phyloP scores from a whole-genome alignment of 139 green algal genomes.

The Ettlia oleoabundans region DNA sequence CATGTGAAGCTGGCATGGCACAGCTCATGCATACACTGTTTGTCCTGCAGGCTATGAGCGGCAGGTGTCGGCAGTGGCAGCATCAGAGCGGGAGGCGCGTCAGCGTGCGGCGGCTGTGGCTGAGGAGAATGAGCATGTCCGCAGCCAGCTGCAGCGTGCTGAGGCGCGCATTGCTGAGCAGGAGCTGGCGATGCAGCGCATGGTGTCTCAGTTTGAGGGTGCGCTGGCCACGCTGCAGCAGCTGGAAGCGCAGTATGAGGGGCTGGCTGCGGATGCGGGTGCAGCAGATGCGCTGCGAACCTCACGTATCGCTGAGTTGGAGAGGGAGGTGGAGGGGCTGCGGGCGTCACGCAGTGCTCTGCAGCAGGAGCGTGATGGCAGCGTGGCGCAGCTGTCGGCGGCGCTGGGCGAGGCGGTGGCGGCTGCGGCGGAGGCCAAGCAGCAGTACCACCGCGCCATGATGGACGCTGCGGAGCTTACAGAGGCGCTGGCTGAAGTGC shows the following conservation, averaged over 20 bases:
- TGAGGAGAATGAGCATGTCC: conserved; percentile 43
- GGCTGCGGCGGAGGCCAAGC: conserved; percentile 24
- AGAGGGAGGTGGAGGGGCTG: conserved; percentile 34
- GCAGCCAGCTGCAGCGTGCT: conserved; percentile 36
- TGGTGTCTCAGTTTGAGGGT: conserved; percentile 52
- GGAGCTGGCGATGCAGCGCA: conserved; percentile 41
- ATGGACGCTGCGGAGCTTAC: conserved; percentile 31
- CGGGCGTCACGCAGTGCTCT: not conserved
- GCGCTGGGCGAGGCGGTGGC: not conserved
- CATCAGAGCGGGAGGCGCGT: conserved; percentile 37
- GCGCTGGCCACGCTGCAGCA: conserved; percentile 50
- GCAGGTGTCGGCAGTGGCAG: conserved; percentile 33
- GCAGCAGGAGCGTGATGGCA: conserved; percentile 21
- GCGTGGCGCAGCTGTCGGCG: not conserved
- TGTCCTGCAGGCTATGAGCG: conserved; percentile 37
- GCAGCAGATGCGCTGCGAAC: conserved; percentile 28
- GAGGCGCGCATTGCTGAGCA: conserved; percentile 37
- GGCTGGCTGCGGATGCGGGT: conserved; percentile 36
- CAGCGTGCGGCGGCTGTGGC: not conserved
- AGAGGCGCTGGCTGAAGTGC: conserved; percentile 6
- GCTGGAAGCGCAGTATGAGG: conserved; percentile 54
- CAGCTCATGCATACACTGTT: no score
- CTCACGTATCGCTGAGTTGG: conserved; percentile 34
- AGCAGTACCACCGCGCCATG: conserved; percentile 30
- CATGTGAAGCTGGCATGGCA: no score